phyloP scores from a whole-genome alignment of 331 rosid genomes.

The Acacia concinna region DNA sequence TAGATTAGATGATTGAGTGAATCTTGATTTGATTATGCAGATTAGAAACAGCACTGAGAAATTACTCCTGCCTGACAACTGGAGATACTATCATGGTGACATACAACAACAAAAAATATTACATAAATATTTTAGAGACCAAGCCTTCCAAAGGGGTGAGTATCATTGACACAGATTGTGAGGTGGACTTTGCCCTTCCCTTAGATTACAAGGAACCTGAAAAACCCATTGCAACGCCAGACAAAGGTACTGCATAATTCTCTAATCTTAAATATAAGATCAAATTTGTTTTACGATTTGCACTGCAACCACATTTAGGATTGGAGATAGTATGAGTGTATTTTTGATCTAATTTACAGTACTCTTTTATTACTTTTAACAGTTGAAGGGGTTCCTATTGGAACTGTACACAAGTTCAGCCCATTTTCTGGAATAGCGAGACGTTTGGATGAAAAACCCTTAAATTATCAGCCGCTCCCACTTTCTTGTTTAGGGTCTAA shows the following conservation, averaged over 20 bases:
- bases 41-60: conserved; percentile 70
- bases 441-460: conserved; percentile 76
- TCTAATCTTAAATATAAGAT: too few species aligned
- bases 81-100: conserved; percentile 85
- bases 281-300: too few species aligned
- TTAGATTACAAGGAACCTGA: conserved; percentile 76
- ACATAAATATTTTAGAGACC: conserved; percentile 68
- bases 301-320: too few species aligned
- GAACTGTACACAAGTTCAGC: conserved; percentile 49
- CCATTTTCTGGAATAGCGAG: conserved; percentile 71
- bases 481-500: conserved; percentile 36
- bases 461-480: conserved; percentile 36
- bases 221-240: conserved; percentile 41
- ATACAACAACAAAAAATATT: conserved; percentile 74
- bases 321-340: too few species aligned
- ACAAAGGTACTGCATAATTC: conserved; percentile 50
- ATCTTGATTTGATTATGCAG: conserved; percentile 39
- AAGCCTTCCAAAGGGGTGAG: conserved; percentile 71
- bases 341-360: too few species aligned
- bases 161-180: conserved; percentile 85
- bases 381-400: conserved; percentile 51
- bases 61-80: conserved; percentile 65
- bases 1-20: neutral
- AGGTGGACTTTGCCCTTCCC: conserved; percentile 86
- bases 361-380: conserved; percentile 32